Evolutionary conservation across 768 basidiomycete genomes (phyloP), one percentile per base, ranked within the genome.

Genomic region (Hebeloma cylindrosporum): DNA sequence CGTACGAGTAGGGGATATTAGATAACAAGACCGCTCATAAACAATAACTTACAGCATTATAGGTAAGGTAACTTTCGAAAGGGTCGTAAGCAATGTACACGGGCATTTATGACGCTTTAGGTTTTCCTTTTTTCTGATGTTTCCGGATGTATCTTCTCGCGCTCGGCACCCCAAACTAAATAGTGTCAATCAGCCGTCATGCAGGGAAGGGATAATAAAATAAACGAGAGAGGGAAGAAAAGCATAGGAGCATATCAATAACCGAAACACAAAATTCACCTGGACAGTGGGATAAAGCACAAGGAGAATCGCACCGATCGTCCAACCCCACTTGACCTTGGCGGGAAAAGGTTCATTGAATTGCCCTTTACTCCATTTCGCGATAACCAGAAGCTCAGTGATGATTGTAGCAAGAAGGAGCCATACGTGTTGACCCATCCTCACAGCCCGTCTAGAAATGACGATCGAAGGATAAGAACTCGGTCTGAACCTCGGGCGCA

Each of bases 351-450:
- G 82, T 53, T 70, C 77, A 13, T 70, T 62, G 58, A 83, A 92
- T 61, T 80, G 77, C 8, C 83, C 86, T 55, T 79, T 69, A 52
- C 85, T 81, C 89, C 88, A 93, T 70, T 93, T 93, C 54, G 73
- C 65, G 41, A 93, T 90, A 31, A 82, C 84, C 39, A 93, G 71
- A 26, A 90, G 62, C 61, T 93, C 90, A 10, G 91, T 92, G 45
- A 80, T 57, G 50, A 91, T 82, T n/a, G 90, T 93, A 23, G 90
- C 89, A 38, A 91, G 77, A 48, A 93, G 69, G 30, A 93, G 69
- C 90, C 90, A 92, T 25, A 84, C 82, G 59, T 93, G 90, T 54
- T 90, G 87, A 2, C 91, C 90, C 90, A 93, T 92, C 45, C 90
- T 78, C 50, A 83, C 82, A n/a, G 87, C 83, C 54, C 74, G 82